These are phyloP conservation scores for Nasturtium officinale DNA, from an alignment of 345 rosid genomes.

Conservation along the genomic window DNA sequence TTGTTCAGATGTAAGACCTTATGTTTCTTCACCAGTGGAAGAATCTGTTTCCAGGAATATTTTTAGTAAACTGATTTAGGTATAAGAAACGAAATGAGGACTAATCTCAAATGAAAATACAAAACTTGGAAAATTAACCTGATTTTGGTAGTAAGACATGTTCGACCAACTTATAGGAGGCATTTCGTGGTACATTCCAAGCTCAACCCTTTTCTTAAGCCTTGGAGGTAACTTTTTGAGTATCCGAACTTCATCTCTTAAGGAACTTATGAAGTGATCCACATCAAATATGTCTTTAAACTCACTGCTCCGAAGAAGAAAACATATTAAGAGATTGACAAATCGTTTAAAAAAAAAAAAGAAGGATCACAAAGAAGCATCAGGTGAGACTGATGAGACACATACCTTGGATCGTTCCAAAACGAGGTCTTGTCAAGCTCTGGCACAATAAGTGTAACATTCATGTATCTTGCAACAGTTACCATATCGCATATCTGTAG, in stretches of 20 bases:
- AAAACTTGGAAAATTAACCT: constrained; percentile 48
- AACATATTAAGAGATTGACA: neutral
- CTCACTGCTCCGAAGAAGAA: constrained; percentile 56
- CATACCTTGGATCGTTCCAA: constrained; percentile 95
- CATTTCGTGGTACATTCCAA: constrained; percentile 64
- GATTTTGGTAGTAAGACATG: constrained; percentile 75
- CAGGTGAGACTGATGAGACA: neutral
- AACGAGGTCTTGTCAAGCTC: constrained; percentile 94
- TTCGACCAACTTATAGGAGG: constrained; percentile 96
- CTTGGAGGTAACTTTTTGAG: constrained; percentile 81
- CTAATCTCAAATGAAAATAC: neutral
- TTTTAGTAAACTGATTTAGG: neutral
- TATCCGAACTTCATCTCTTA: constrained; percentile 92
- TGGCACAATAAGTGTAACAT: constrained; percentile 92
- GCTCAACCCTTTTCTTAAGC: constrained; percentile 71
- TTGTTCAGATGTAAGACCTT: constrained; percentile 84
- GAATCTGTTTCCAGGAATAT: constrained; percentile 60
- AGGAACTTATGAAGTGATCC: constrained; percentile 82
- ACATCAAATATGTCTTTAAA: constrained; percentile 93
- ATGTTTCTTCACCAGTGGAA: constrained; percentile 78
- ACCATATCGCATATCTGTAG: constrained; percentile 98
- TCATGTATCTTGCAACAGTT: constrained; percentile 77
- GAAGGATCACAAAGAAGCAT: constrained; percentile 19
- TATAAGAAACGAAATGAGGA: constrained; percentile 15
- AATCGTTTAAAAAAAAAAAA: neutral